Percentiles rank a stretch among this genome's conserved stretches.
These are phyloP conservation scores for Exophiala spinifera DNA, from an alignment of 2,329 filamentous ascomycete genomes.

Conservation along the genomic window DNA sequence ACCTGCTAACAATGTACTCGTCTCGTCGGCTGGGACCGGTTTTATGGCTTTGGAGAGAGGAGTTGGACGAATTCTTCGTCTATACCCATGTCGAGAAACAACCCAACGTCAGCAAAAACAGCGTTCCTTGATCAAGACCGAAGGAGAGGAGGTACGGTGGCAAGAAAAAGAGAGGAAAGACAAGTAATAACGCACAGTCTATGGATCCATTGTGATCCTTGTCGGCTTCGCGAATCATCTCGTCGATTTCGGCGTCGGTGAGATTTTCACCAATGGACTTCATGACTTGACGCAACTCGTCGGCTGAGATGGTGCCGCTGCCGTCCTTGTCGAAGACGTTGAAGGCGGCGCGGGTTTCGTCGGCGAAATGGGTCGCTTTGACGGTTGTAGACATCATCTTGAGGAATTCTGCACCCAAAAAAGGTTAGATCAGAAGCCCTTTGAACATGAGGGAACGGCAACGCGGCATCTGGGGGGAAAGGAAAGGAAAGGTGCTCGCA, in stretches of 20 bases:
- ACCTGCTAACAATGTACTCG: too few species aligned
- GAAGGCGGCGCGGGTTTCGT: conserved; percentile 64
- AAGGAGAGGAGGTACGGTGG: background rate
- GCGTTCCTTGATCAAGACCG: too few species aligned
- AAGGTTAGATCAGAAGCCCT: background rate
- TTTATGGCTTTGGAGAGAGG: conserved; percentile 26
- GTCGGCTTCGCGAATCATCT: conserved; percentile 65
- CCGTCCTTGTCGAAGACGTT: conserved; percentile 63
- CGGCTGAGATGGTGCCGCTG: conserved; percentile 62
- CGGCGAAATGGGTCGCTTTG: conserved; percentile 60
- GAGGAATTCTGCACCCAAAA: conserved; percentile 54
- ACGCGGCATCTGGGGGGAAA: too few species aligned
- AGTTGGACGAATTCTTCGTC: conserved; percentile 30
- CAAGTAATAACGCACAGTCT: conserved; percentile 51
- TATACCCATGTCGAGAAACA: background rate
- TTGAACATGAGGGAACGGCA: background rate
- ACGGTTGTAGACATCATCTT: conserved; percentile 64
- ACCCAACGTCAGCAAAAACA: too few species aligned
- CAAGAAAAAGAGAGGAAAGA: background rate
- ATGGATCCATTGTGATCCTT: conserved; percentile 63
- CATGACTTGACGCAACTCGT: conserved; percentile 62
- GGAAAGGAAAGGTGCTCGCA: too few species aligned
- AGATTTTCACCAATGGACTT: conserved; percentile 63
- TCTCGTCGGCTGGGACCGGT: background rate
- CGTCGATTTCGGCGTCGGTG: conserved; percentile 62